These are phyloP conservation scores for Clohesyomyces aquaticus DNA, from an alignment of 495 filamentous ascomycete species.

Conservation along the genomic window DNA sequence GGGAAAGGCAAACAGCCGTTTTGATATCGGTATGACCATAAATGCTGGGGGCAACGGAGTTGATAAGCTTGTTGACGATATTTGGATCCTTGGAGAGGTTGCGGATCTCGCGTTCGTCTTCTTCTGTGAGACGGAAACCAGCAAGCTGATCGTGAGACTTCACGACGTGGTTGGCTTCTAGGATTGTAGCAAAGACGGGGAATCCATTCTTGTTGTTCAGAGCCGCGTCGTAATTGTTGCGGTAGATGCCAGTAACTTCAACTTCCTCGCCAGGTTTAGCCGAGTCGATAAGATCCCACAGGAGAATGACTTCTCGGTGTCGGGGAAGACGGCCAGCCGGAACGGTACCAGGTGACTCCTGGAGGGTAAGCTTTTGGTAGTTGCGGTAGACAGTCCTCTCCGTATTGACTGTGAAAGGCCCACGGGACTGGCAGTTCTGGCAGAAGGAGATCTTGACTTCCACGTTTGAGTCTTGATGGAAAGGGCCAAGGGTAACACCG, in stretches of 20 bases:
- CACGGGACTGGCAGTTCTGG: slow-evolving; percentile 94
- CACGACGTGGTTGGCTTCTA: slow-evolving; percentile 96
- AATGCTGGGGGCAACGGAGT: slow-evolving; percentile 94
- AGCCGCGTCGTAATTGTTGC: slow-evolving; percentile 97
- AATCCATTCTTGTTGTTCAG: slow-evolving; percentile 99
- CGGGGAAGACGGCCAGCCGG: slow-evolving; percentile 94
- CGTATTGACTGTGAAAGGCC: slow-evolving; percentile 93
- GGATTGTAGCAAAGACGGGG: slow-evolving; percentile 95
- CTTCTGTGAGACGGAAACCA: slow-evolving; percentile 92
- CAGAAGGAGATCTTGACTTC: slow-evolving; percentile 97
- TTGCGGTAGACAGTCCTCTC: slow-evolving; percentile 99
- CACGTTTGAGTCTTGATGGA: slow-evolving; percentile 93
- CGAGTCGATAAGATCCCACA: slow-evolving; percentile 96
- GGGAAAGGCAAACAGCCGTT: slow-evolving; percentile 88
- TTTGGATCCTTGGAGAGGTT: slow-evolving; percentile 83
- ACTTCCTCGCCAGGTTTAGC: slow-evolving; percentile 98
- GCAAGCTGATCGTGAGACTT: slow-evolving; percentile 98
- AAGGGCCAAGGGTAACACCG: slow-evolving; percentile 86
- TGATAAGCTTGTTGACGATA: slow-evolving; percentile 92
- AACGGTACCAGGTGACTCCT: slow-evolving; percentile 96
- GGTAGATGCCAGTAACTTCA: slow-evolving; percentile 95
- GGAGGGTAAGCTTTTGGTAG: slow-evolving; percentile 96
- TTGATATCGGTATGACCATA: slow-evolving; percentile 98
- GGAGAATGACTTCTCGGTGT: slow-evolving; percentile 91
- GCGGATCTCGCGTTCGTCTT: slow-evolving; percentile 93